Evolutionary conservation across 352 stramenopile species (phyloP).

Genomic region (Globisporangium paddicum): DNA sequence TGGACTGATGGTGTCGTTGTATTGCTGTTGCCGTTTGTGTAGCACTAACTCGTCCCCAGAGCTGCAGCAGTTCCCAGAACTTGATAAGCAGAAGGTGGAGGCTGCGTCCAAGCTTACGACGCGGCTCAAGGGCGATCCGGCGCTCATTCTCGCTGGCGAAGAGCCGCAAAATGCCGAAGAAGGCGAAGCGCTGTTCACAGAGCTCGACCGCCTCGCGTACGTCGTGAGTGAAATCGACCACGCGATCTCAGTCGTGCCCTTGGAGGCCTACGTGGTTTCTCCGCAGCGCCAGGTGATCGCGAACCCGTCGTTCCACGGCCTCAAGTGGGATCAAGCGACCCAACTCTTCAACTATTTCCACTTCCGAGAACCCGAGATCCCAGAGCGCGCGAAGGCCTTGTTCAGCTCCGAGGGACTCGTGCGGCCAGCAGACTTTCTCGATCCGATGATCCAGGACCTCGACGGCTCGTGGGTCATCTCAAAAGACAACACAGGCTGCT

Average conservation of each 20-base stretch:
- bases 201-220: constrained; percentile 69
- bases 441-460: constrained; percentile 62
- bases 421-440: constrained; percentile 60
- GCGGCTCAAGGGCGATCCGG: constrained; percentile 62
- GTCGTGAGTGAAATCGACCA: constrained; percentile 67
- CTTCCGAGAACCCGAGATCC: constrained; percentile 59
- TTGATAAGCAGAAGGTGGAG: constrained; percentile 52
- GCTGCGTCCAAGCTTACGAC: constrained; percentile 38
- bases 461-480: constrained; percentile 56
- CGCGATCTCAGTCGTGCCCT: constrained; percentile 46
- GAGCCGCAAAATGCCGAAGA: constrained; percentile 38
- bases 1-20: background rate
- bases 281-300: constrained; percentile 59
- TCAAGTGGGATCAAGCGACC: constrained; percentile 52
- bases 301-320: constrained; percentile 64
- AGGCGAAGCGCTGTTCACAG: constrained; percentile 40
- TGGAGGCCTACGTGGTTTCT: constrained; percentile 68
- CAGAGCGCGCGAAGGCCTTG: constrained; percentile 52
- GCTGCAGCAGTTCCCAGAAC: constrained; percentile 74
- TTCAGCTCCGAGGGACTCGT: constrained; percentile 51
- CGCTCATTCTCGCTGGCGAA: constrained; percentile 37
- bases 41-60: constrained; percentile 75
- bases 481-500: constrained; percentile 60
- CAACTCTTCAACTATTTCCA: constrained; percentile 80
- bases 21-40: background rate